These are phyloP conservation scores for Nematocida minor DNA, from an alignment of 371 early-diverging fungal species.

Conservation along the genomic window DNA sequence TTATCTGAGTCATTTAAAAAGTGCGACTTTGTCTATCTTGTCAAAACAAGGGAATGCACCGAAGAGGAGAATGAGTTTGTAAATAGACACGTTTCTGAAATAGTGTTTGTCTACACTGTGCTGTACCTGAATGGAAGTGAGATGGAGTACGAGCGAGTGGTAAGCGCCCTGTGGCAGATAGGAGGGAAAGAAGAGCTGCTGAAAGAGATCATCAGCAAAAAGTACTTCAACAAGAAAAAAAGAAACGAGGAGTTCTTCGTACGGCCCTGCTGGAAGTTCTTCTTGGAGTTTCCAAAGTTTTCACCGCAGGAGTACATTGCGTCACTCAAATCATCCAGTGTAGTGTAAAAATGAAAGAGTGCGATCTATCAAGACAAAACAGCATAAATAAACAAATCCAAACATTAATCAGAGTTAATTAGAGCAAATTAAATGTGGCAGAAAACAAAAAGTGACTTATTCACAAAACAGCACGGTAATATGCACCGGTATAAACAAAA, in stretches of 20 bases:
- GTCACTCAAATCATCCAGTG: neutral
- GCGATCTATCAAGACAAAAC: too few species aligned
- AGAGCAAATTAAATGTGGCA: too few species aligned
- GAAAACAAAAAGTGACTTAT: too few species aligned
- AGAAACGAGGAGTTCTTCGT: neutral
- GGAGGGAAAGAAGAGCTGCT: neutral
- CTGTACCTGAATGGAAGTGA: slow-evolving; percentile 28
- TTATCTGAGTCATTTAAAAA: slow-evolving; percentile 6
- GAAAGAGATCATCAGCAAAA: neutral
- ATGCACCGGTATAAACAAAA: too few species aligned
- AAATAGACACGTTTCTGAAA: neutral
- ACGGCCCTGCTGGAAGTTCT: slow-evolving; percentile 40
- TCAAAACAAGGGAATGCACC: neutral
- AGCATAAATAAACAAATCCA: too few species aligned
- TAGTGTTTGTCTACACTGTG: neutral
- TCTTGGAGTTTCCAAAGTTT: slow-evolving; percentile 42
- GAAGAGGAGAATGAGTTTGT: neutral
- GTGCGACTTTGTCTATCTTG: slow-evolving; percentile 27
- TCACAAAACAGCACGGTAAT: too few species aligned
- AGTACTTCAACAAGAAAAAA: slow-evolving; percentile 29
- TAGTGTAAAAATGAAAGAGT: too few species aligned
- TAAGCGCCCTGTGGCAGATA: neutral
- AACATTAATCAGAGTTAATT: too few species aligned
- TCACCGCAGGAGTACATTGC: slow-evolving; percentile 7
- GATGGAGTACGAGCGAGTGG: neutral